Percentiles rank a stretch among this genome's conserved stretches.
Evolutionary conservation across 1,139 yeast genomes (phyloP).

Genomic region (Sugiyamaella xylanicola): DNA sequence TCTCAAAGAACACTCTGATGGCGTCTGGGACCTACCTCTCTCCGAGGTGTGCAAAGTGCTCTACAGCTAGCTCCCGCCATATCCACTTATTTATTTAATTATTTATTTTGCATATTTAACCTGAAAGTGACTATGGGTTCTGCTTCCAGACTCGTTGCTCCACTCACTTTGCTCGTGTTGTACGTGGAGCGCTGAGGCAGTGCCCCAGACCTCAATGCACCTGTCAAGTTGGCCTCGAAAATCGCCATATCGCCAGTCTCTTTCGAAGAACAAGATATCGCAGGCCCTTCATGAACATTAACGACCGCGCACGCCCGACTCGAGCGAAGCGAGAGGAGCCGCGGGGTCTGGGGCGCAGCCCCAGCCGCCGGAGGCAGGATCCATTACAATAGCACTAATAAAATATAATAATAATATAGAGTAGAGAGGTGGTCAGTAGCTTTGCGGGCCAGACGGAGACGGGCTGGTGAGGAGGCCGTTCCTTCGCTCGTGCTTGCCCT

Average conservation of each 20-base stretch:
- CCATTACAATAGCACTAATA: not conserved
- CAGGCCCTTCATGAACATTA: no score
- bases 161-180: not conserved
- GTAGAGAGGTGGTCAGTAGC: slow-evolving; percentile 19
- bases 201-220: no score
- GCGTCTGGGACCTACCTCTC: slow-evolving; percentile 82
- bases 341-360: not conserved
- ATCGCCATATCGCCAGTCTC: no score
- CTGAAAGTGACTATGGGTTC: no score
- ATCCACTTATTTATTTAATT: no score
- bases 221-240: no score
- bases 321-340: slow-evolving; percentile 1
- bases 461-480: slow-evolving; percentile 26
- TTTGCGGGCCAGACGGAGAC: slow-evolving; percentile 27
- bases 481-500: slow-evolving; percentile 42
- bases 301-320: not conserved
- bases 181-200: no score
- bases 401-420: slow-evolving; percentile 4
- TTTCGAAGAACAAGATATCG: no score
- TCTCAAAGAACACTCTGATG: slow-evolving; percentile 64
- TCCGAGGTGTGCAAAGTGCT: slow-evolving; percentile 69
- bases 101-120: not conserved
- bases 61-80: slow-evolving; percentile 42
- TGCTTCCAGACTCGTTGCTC: not conserved
- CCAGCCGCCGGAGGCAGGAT: not conserved